phyloP scores from a whole-genome alignment of 192 early-diverging fungal species.

The Coemansia furcata region DNA sequence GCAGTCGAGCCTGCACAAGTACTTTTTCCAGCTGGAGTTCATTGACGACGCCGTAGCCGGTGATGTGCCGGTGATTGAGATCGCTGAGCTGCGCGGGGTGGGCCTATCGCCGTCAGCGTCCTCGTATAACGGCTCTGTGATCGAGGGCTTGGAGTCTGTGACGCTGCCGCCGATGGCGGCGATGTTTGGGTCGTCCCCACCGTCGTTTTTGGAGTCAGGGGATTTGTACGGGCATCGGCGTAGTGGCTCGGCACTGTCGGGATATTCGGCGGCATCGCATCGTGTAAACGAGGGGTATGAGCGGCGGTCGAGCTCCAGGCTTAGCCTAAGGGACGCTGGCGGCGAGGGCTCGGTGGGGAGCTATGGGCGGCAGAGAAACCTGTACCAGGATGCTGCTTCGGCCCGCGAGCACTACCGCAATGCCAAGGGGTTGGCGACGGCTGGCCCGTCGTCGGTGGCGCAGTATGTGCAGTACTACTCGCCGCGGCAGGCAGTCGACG shows the following conservation, averaged over 20 bases:
- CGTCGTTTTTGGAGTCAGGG: not conserved
- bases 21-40: slow-evolving; percentile 51
- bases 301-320: slow-evolving; percentile 10
- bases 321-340: not conserved
- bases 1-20: slow-evolving; percentile 52
- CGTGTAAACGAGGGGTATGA: not conserved
- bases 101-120: slow-evolving; percentile 30
- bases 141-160: slow-evolving; percentile 47
- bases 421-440: not conserved
- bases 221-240: slow-evolving; percentile 13
- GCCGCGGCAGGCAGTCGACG: not conserved
- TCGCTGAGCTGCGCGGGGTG: slow-evolving; percentile 32
- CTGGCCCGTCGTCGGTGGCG: not conserved
- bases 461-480: slow-evolving; percentile 13
- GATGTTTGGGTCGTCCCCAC: slow-evolving; percentile 12
- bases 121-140: slow-evolving; percentile 45
- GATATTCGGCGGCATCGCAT: slow-evolving; percentile 4
- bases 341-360: not conserved
- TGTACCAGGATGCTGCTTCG: not conserved
- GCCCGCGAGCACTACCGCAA: slow-evolving; percentile 1
- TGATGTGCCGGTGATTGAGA: slow-evolving; percentile 26
- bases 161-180: slow-evolving; percentile 32
- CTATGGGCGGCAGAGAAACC: not conserved
- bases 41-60: slow-evolving; percentile 13
- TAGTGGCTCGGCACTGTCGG: slow-evolving; percentile 11